These are phyloP conservation scores for Kondoa malvinella DNA, from an alignment of 768 basidiomycete genomes.

Conservation along the genomic window DNA sequence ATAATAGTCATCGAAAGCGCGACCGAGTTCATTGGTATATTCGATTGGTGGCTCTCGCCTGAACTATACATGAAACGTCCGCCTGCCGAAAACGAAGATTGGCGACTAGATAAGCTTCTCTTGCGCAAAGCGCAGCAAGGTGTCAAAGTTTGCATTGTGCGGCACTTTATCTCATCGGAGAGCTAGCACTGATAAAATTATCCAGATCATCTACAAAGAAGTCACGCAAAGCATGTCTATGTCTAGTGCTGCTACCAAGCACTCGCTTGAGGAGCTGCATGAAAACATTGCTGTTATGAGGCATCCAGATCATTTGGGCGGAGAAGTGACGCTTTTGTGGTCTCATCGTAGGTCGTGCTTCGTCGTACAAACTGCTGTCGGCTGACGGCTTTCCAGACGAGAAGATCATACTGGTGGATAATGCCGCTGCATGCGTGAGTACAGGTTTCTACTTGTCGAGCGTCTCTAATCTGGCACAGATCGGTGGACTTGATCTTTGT, in stretches of 20 bases:
- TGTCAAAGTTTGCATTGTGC: constrained; percentile 81
- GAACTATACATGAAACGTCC: constrained; percentile 66
- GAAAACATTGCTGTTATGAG: constrained; percentile 75
- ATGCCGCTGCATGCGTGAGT: constrained; percentile 48
- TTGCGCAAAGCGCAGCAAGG: constrained; percentile 79
- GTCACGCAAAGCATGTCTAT: constrained; percentile 83
- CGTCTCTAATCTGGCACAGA: constrained; percentile 23
- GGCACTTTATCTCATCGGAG: constrained; percentile 47
- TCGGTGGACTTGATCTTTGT: constrained; percentile 89
- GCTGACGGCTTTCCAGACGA: constrained; percentile 37
- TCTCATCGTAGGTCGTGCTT: constrained; percentile 41
- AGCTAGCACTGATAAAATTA: constrained; percentile 52
- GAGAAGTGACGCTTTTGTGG: constrained; percentile 38
- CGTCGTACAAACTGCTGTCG: constrained; percentile 20
- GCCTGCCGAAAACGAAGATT: constrained; percentile 65
- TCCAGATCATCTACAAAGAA: constrained; percentile 87
- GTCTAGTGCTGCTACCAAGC: constrained; percentile 40
- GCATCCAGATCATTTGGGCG: constrained; percentile 56
- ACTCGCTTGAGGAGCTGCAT: constrained; percentile 61
- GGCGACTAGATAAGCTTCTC: constrained; percentile 69
- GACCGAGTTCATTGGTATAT: constrained; percentile 68
- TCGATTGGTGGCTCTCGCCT: constrained; percentile 56
- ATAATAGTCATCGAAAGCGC: constrained; percentile 32
- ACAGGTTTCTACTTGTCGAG: neutral
- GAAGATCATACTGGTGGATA: constrained; percentile 76